Conservation (phyloP, 495 filamentous ascomycete species). For the Hypomontagnella submonticulosa region DNA sequence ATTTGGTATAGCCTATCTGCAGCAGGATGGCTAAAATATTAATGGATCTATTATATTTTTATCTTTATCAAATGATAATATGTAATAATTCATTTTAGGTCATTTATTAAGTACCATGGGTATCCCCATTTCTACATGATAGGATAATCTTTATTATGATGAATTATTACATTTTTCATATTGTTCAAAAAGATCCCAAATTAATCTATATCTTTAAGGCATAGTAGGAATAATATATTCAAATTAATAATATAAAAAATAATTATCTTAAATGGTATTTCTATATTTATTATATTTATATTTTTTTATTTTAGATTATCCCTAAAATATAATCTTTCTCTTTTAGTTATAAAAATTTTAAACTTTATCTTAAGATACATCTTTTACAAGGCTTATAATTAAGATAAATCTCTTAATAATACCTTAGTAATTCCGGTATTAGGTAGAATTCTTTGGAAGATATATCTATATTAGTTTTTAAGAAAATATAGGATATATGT, state of each 20-base stretch:
- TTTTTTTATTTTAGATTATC: neutral
- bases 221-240: conserved; percentile 3
- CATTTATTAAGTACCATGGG: neutral
- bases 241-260: neutral
- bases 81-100: neutral
- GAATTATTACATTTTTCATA: neutral
- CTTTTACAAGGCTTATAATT: neutral
- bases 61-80: conserved; percentile 1
- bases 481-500: neutral
- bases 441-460: neutral
- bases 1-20: neutral
- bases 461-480: neutral
- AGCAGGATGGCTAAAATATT: no score
- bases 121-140: neutral
- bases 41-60: conserved; percentile 2
- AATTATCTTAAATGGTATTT: neutral
- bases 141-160: conserved; percentile 3
- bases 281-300: neutral
- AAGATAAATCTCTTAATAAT: neutral
- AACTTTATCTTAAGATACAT: neutral
- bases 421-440: neutral
- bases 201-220: conserved; percentile 2
- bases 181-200: conserved; percentile 2
- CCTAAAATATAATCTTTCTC: neutral
- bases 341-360: neutral